Percentiles rank a stretch among this genome's conserved stretches.
These are phyloP conservation scores for Hymenotorrendiella dingleyae DNA, from an alignment of 2,329 filamentous ascomycete genomes.

Conservation along the genomic window DNA sequence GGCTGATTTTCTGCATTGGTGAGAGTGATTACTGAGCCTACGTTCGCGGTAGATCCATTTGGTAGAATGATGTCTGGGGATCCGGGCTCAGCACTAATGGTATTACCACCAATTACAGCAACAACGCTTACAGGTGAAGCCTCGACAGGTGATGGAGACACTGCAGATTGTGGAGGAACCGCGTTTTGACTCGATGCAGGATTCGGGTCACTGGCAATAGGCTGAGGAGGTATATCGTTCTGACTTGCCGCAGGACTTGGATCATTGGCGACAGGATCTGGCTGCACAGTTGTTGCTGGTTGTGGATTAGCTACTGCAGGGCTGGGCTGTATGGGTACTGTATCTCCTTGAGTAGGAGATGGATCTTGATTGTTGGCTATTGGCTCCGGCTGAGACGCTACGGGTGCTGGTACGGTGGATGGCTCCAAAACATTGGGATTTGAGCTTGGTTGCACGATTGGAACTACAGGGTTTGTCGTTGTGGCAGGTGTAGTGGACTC, in stretches of 20 bases:
- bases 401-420: background rate
- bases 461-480: background rate
- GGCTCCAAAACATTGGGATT: background rate
- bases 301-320: background rate
- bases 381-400: background rate
- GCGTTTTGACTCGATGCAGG: background rate
- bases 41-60: constrained; percentile 10
- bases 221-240: background rate
- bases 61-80: constrained; percentile 12
- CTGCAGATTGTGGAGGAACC: background rate
- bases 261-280: background rate
- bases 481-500: background rate
- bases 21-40: constrained; percentile 1
- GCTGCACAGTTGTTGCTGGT: background rate
- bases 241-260: background rate
- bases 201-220: background rate
- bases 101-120: constrained; percentile 8
- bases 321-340: too few species aligned
- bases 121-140: background rate
- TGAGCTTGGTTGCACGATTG: background rate
- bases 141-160: background rate
- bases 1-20: background rate
- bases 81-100: constrained; percentile 11
- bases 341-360: background rate
- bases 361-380: too few species aligned